A percentile compares a stretch with the other conserved stretches of the same genome.
Conservation (phyloP, 306 rosid genomes). For the Macrotyloma uniflorum region DNA sequence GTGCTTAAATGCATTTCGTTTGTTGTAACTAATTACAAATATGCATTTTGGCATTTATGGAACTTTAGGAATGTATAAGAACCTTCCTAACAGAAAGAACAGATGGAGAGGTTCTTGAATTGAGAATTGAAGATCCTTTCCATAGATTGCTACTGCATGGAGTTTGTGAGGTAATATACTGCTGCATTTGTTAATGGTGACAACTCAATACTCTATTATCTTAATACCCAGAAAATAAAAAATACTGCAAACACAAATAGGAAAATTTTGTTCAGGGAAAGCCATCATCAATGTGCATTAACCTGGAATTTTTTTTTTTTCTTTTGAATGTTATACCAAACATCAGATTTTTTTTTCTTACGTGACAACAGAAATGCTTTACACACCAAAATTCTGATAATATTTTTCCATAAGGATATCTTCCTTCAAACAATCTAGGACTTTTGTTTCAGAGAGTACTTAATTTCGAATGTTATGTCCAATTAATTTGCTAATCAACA, state of each 20-base stretch:
- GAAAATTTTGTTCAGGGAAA: neutral
- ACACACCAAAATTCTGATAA: neutral
- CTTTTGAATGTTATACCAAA: neutral
- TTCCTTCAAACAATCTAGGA: neutral
- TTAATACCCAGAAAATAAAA: constrained; percentile 10
- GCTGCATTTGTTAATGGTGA: constrained; percentile 4
- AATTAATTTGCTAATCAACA: neutral
- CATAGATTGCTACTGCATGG: constrained; percentile 90
- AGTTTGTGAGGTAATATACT: constrained; percentile 81
- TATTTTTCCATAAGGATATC: neutral
- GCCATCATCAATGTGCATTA: neutral
- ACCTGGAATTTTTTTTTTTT: neutral
- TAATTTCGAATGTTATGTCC: constrained; percentile 14
- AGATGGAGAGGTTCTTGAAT: constrained; percentile 57
- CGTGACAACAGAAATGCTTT: neutral
- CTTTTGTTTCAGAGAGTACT: neutral
- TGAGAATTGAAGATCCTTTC: constrained; percentile 78
- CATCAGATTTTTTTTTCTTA: neutral
- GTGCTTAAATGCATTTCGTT: constrained; percentile 14
- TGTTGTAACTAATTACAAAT: constrained; percentile 2
- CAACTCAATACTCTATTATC: constrained; percentile 2
- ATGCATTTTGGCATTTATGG: neutral
- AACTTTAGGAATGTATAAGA: constrained; percentile 65
- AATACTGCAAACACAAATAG: neutral
- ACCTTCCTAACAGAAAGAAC: constrained; percentile 52